A percentile compares a stretch with the other conserved stretches of the same genome.
Evolutionary conservation across 305 asterid genomes (phyloP).

Genomic region (Fraxinus sp.): DNA sequence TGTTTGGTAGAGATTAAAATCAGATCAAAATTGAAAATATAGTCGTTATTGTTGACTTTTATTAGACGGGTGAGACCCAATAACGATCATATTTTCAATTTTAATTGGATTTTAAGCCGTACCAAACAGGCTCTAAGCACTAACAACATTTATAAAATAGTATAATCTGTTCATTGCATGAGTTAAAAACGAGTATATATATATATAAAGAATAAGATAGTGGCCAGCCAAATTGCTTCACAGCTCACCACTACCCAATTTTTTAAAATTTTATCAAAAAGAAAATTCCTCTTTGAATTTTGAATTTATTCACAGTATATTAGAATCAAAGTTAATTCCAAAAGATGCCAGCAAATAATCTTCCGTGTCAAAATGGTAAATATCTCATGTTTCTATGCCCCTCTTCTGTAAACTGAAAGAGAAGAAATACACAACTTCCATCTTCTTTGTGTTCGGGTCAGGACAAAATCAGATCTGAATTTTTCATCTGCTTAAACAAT

Average conservation of each 20-base stretch:
- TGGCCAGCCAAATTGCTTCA: conserved; percentile 20
- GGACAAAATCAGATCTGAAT: conserved; percentile 42
- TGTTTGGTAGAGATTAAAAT: too few species aligned
- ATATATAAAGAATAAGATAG: background rate
- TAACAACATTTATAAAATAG: too few species aligned
- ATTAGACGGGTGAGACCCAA: too few species aligned
- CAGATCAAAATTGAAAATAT: too few species aligned
- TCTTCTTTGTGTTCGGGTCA: conserved; percentile 27
- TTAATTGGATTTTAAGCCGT: too few species aligned
- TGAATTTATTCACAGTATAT: background rate
- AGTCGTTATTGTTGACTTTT: too few species aligned
- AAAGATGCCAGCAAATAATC: conserved; percentile 22
- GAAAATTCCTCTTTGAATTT: background rate
- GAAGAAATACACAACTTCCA: conserved; percentile 5
- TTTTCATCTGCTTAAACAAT: background rate
- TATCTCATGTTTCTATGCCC: conserved; percentile 24
- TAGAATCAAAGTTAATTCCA: conserved; percentile 20
- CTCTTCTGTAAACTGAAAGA: conserved; percentile 3
- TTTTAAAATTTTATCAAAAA: background rate
- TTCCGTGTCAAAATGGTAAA: conserved; percentile 2
- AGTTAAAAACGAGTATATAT: too few species aligned
- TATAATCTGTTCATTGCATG: too few species aligned
- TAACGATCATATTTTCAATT: too few species aligned
- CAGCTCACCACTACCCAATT: conserved; percentile 26
- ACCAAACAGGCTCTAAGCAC: too few species aligned